phyloP scores from a whole-genome alignment of 1,284 basidiomycete genomes.

The Xerocomus cyaneibrunnescens region DNA sequence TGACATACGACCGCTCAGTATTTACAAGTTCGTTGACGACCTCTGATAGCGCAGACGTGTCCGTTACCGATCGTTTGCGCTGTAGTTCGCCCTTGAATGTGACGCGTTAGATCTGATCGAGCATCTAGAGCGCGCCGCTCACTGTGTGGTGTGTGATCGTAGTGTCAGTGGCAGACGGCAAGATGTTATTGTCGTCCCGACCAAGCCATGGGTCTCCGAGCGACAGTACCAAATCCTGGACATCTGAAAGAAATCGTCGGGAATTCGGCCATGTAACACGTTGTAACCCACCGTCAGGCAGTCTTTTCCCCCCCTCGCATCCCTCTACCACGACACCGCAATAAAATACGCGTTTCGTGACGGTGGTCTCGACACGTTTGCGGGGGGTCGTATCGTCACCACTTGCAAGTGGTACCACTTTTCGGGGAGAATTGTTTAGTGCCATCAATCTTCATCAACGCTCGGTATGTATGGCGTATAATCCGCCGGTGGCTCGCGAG shows the following conservation, averaged over 20 bases:
- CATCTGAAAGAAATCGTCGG: slow-evolving; percentile 46
- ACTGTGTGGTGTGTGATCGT: slow-evolving; percentile 42
- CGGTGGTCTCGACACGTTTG: slow-evolving; percentile 39
- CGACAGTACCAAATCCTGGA: slow-evolving; percentile 74
- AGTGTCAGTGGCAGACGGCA: slow-evolving; percentile 42
- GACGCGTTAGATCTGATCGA: slow-evolving; percentile 12
- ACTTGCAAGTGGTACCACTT: slow-evolving; percentile 64
- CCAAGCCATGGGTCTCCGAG: slow-evolving; percentile 62
- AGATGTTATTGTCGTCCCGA: slow-evolving; percentile 42
- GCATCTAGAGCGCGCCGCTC: slow-evolving; percentile 29
- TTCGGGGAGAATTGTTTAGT: slow-evolving; percentile 61
- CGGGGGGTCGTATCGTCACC: slow-evolving; percentile 55
- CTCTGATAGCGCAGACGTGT: slow-evolving; percentile 62
- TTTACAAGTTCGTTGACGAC: slow-evolving; percentile 74
- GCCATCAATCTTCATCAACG: slow-evolving; percentile 39
- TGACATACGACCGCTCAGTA: slow-evolving; percentile 78
- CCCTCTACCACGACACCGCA: slow-evolving; percentile 82
- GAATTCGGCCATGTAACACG: background rate
- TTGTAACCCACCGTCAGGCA: slow-evolving; percentile 59
- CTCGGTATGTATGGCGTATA: slow-evolving; percentile 3
- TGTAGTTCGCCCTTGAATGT: slow-evolving; percentile 41
- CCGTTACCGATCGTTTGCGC: slow-evolving; percentile 57
- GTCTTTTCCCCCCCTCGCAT: slow-evolving; percentile 60
- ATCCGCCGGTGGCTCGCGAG: slow-evolving; percentile 5
- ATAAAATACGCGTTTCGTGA: slow-evolving; percentile 75